These are phyloP conservation scores for Ensete glaucum DNA, from an alignment of 176 grass and related monocot genomes.

Conservation along the genomic window DNA sequence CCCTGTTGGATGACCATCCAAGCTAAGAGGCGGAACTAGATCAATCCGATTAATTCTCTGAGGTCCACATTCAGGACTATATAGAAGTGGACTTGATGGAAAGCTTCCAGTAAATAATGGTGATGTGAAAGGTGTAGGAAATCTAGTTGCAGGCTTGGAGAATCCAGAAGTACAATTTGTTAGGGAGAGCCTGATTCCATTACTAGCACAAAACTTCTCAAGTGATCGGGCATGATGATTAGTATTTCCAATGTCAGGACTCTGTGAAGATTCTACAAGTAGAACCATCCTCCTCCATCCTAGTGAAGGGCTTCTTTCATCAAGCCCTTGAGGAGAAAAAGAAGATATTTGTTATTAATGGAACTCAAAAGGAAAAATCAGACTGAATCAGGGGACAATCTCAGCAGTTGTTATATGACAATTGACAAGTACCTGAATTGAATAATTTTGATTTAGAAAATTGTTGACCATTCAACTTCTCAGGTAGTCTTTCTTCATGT, in stretches of 20 bases:
- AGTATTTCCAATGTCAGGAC: conserved; percentile 63
- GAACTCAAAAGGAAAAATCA: not conserved
- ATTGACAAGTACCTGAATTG: conserved; percentile 44
- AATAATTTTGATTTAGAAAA: conserved; percentile 51
- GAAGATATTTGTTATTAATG: not conserved
- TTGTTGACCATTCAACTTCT: conserved; percentile 58
- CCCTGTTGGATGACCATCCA: conserved; percentile 60
- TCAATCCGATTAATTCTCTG: conserved; percentile 62
- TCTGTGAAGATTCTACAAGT: conserved; percentile 78
- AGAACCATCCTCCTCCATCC: conserved; percentile 92
- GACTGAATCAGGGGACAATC: not conserved
- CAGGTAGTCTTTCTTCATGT: conserved; percentile 50
- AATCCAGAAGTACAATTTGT: conserved; percentile 56
- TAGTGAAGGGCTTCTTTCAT: conserved; percentile 65
- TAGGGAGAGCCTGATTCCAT: conserved; percentile 72
- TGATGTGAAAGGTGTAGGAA: conserved; percentile 73
- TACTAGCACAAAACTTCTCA: conserved; percentile 73
- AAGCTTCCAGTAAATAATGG: conserved; percentile 98
- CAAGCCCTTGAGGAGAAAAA: conserved; percentile 15
- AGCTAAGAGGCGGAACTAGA: conserved; percentile 77
- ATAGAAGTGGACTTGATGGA: conserved; percentile 94
- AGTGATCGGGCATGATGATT: conserved; percentile 62
- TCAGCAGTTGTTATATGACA: not conserved
- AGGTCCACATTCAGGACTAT: conserved; percentile 79
- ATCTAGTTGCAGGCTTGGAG: conserved; percentile 52